Percentiles rank a stretch among this genome's conserved stretches.
These are phyloP conservation scores for Candolleomyces aberdarensis DNA, from an alignment of 768 basidiomycete genomes.

Conservation along the genomic window DNA sequence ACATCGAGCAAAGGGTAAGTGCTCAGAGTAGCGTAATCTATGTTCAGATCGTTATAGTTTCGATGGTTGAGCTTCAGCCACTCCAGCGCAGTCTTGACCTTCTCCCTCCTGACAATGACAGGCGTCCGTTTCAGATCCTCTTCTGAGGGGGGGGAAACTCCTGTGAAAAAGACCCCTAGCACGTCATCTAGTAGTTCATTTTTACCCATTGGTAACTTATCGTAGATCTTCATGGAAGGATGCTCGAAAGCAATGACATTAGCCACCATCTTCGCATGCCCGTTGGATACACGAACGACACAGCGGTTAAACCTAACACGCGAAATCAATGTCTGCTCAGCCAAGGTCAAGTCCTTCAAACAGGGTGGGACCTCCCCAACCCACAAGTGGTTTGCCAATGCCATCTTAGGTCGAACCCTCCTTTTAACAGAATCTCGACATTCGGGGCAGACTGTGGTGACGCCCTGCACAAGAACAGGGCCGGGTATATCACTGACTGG, in stretches of 20 bases:
- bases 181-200: conserved; percentile 29
- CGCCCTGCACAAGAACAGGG: too few relatives aligned
- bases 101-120: conserved; percentile 22
- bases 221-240: neutral
- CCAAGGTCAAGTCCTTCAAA: neutral
- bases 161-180: conserved; percentile 31
- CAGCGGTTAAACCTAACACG: neutral
- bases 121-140: conserved; percentile 24
- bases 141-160: conserved; percentile 19
- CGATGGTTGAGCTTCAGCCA: conserved; percentile 35
- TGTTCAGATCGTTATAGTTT: conserved; percentile 28
- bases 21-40: too few relatives aligned
- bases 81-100: conserved; percentile 25
- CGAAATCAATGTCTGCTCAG: neutral
- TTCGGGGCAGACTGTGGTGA: too few relatives aligned
- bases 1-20: too few relatives aligned
- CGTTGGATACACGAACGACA: neutral
- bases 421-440: too few relatives aligned
- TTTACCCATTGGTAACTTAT: neutral
- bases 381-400: conserved; percentile 6
- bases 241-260: conserved; percentile 3
- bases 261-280: neutral
- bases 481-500: too few relatives aligned
- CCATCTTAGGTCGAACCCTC: too few relatives aligned
- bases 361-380: neutral